Evolutionary conservation across 2,329 filamentous ascomycete species (phyloP).

Genomic region (Fusarium subglutinans): DNA sequence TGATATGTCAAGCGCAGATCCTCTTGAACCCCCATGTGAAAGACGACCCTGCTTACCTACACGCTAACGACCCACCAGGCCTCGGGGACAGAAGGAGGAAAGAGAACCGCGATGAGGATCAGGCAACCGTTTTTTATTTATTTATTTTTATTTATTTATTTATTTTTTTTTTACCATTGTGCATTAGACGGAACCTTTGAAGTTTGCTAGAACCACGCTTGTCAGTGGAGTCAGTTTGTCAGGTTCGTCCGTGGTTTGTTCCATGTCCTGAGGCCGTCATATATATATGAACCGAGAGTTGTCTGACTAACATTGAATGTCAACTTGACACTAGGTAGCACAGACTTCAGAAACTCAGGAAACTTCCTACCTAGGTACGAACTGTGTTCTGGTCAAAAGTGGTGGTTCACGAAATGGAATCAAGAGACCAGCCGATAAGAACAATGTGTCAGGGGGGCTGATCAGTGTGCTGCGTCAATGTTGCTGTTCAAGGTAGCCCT

Average conservation of each 20-base stretch:
- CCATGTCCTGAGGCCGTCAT: neutral
- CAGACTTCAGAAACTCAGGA: neutral
- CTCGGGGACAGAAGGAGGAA: conserved; percentile 10
- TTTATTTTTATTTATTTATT: too few species aligned
- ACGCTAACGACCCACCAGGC: conserved; percentile 15
- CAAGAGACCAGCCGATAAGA: neutral
- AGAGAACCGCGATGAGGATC: neutral
- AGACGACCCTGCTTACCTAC: conserved; percentile 13
- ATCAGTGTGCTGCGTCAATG: neutral
- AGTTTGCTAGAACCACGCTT: neutral
- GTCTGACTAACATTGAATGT: neutral
- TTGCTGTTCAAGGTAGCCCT: conserved; percentile 6
- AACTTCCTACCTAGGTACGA: neutral
- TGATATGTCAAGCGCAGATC: conserved; percentile 20
- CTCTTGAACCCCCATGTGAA: conserved; percentile 18
- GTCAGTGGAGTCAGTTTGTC: neutral
- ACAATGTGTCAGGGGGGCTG: neutral
- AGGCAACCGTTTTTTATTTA: neutral
- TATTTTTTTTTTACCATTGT: conserved; percentile 1
- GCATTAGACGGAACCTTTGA: conserved; percentile 10
- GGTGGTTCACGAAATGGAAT: neutral
- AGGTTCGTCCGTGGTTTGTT: neutral
- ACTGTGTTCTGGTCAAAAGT: neutral
- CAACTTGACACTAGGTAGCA: neutral
- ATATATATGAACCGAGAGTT: neutral